Evolutionary conservation across 345 rosid genomes (phyloP).

Genomic region (Populus deltoides): DNA sequence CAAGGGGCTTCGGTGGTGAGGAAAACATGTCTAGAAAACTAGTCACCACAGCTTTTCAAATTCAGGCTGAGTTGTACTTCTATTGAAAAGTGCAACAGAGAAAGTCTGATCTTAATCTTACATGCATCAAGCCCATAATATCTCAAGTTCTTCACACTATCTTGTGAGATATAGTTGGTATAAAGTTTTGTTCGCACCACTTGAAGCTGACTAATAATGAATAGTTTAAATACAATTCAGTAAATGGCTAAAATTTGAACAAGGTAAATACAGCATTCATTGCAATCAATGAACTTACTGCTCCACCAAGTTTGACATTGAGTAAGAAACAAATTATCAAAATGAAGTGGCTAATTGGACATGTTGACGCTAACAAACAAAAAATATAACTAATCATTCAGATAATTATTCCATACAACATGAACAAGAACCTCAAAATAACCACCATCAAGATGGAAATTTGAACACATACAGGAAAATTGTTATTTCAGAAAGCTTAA

Average conservation of each 20-base stretch:
- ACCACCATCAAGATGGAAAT: no score
- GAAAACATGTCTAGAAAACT: not conserved
- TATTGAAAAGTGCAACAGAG: not conserved
- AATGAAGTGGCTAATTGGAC: not conserved
- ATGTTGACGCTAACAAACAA: no score
- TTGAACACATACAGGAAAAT: not conserved
- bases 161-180: not conserved
- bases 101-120: not conserved
- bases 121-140: not conserved
- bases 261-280: not conserved
- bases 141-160: not conserved
- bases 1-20: not conserved
- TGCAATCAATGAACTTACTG: not conserved
- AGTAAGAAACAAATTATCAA: not conserved
- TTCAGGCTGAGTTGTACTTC: slow-evolving; percentile 1
- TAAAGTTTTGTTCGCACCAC: not conserved
- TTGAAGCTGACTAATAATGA: not conserved
- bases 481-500: not conserved
- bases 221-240: not conserved
- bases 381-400: no score
- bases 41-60: not conserved
- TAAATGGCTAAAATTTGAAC: not conserved
- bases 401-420: no score
- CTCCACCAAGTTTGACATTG: not conserved
- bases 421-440: no score